phyloP scores from a whole-genome alignment of 148 eudicot genomes.

The Hydrangea macrophylla region DNA sequence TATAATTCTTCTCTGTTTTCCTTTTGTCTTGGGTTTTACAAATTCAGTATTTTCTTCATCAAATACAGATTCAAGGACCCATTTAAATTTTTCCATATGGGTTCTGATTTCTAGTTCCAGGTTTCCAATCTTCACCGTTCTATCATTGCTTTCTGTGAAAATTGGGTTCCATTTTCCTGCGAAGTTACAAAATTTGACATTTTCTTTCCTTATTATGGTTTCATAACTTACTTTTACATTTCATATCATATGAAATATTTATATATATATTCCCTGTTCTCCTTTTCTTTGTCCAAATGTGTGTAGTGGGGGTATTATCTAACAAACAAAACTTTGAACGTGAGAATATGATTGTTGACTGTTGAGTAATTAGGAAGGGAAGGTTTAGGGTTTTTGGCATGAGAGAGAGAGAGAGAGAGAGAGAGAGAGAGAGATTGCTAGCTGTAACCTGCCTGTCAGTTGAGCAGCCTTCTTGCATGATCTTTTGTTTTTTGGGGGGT shows the following conservation, averaged over 20 bases:
- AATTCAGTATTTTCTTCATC: background rate
- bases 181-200: background rate
- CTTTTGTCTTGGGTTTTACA: background rate
- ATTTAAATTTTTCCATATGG: background rate
- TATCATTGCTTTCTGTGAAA: background rate
- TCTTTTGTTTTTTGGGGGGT: constrained; percentile 25
- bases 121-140: background rate
- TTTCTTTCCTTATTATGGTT: background rate
- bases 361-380: constrained; percentile 12
- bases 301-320: background rate
- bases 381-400: constrained; percentile 48
- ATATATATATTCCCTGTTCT: too few species aligned
- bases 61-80: background rate
- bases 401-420: constrained; percentile 38
- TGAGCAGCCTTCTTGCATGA: constrained; percentile 93
- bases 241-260: too few species aligned
- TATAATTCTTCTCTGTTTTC: background rate
- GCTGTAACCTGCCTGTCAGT: constrained; percentile 85
- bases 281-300: background rate
- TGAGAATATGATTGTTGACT: constrained; percentile 10
- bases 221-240: constrained; percentile 2
- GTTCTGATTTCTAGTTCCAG: background rate
- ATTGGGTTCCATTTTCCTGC: background rate
- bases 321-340: background rate
- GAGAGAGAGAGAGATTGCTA: constrained; percentile 36